Percentiles rank a stretch among this genome's conserved stretches.
Conservation (phyloP, 1,284 basidiomycete genomes). For the Trichosporon sp. region DNA sequence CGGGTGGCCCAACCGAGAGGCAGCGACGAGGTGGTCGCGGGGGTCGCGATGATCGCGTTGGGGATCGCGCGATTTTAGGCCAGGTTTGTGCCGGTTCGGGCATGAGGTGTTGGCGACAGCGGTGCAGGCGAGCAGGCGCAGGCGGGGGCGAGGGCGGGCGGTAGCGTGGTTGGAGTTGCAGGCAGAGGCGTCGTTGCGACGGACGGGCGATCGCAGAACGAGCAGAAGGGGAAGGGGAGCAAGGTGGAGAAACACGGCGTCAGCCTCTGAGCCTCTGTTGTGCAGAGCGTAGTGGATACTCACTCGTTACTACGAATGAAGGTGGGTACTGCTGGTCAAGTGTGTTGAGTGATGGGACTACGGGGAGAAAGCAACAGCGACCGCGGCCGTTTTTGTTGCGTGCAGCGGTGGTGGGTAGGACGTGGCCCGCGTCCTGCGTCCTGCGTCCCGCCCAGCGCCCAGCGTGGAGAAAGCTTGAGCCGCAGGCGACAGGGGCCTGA, state of each 20-base stretch:
- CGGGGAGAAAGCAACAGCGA: not conserved
- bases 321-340: not conserved
- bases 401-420: not conserved
- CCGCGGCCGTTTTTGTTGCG: not conserved
- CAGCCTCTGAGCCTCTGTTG: not conserved
- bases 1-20: no score
- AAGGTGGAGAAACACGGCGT: not conserved
- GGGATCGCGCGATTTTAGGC: no score
- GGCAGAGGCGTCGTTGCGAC: not conserved
- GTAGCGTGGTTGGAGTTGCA: no score
- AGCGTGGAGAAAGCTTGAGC: not conserved
- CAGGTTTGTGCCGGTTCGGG: no score
- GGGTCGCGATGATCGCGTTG: no score
- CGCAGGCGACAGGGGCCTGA: not conserved
- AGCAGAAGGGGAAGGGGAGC: not conserved
- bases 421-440: not conserved
- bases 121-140: no score
- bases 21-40: no score
- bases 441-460: not conserved
- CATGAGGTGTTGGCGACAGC: no score
- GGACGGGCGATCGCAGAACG: not conserved
- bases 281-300: not conserved
- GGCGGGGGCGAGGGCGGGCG: no score
- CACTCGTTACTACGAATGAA: constrained; percentile 1
- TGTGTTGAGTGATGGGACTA: not conserved